phyloP scores from a whole-genome alignment of 179 eudicot species.

The Gypsophila paniculata region DNA sequence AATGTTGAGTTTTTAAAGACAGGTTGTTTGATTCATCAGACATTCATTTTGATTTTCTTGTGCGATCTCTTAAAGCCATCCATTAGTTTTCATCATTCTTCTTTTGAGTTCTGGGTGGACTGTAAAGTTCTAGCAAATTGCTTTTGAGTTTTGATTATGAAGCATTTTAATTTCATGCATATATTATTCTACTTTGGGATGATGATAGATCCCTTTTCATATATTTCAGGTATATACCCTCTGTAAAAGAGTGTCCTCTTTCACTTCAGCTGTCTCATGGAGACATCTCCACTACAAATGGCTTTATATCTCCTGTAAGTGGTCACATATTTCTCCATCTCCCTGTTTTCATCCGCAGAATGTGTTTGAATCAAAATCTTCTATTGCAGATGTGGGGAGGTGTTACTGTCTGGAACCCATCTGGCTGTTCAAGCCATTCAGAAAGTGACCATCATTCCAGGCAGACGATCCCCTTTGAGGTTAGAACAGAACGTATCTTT shows the following conservation, averaged over 20 bases:
- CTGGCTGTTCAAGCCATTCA: conserved; percentile 52
- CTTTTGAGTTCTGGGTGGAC: neutral
- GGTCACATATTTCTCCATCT: conserved; percentile 15
- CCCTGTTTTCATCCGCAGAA: conserved; percentile 5
- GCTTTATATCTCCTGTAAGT: conserved; percentile 90
- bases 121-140: neutral
- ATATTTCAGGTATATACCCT: conserved; percentile 68
- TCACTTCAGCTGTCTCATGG: conserved; percentile 75
- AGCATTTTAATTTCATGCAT: neutral
- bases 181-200: conserved; percentile 11
- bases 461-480: conserved; percentile 58
- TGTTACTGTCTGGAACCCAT: conserved; percentile 86
- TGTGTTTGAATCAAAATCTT: conserved; percentile 17
- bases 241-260: conserved; percentile 89
- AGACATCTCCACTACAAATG: conserved; percentile 72
- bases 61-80: neutral
- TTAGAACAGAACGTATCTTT: conserved; percentile 29
- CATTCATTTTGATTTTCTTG: neutral
- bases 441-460: conserved; percentile 33
- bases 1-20: neutral
- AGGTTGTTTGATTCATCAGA: neutral
- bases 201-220: neutral
- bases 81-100: neutral
- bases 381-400: conserved; percentile 94
- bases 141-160: neutral